Percentiles rank a stretch among this genome's conserved stretches.
Conservation (phyloP, 1,284 basidiomycete species). For the Pulchroboletus neoregius region DNA sequence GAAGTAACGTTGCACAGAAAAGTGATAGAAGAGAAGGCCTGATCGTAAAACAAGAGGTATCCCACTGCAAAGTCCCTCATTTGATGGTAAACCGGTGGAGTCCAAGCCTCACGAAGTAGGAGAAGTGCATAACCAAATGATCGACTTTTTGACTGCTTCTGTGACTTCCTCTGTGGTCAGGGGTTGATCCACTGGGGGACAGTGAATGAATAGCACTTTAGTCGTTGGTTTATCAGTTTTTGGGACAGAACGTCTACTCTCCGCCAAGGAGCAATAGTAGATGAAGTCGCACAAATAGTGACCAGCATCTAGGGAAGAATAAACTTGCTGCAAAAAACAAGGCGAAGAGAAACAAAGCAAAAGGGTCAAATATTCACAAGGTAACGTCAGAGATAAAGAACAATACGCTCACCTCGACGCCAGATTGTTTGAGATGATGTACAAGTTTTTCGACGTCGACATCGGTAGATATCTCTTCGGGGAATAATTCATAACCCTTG, state of each 20-base stretch:
- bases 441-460: slow-evolving; percentile 50
- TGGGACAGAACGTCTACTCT: slow-evolving; percentile 51
- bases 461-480: slow-evolving; percentile 45
- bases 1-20: background rate
- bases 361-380: slow-evolving; percentile 10
- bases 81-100: background rate
- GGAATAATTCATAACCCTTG: slow-evolving; percentile 45
- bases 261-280: slow-evolving; percentile 75
- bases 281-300: slow-evolving; percentile 76
- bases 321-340: slow-evolving; percentile 47
- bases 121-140: slow-evolving; percentile 50
- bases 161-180: slow-evolving; percentile 61
- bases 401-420: slow-evolving; percentile 49
- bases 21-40: slow-evolving; percentile 4
- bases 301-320: slow-evolving; percentile 70
- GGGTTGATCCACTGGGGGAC: slow-evolving; percentile 61
- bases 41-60: slow-evolving; percentile 3
- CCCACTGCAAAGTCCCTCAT: slow-evolving; percentile 28
- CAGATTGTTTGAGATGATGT: slow-evolving; percentile 52
- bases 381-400: background rate
- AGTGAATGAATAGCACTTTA: slow-evolving; percentile 71
- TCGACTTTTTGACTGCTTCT: slow-evolving; percentile 55
- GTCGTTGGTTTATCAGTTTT: slow-evolving; percentile 53
- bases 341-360: background rate
- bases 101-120: slow-evolving; percentile 16